Evolutionary conservation across 2,329 filamentous ascomycete genomes (phyloP), one percentile per base, ranked within the genome.

Genomic region (Pestalotiopsis sp.): DNA sequence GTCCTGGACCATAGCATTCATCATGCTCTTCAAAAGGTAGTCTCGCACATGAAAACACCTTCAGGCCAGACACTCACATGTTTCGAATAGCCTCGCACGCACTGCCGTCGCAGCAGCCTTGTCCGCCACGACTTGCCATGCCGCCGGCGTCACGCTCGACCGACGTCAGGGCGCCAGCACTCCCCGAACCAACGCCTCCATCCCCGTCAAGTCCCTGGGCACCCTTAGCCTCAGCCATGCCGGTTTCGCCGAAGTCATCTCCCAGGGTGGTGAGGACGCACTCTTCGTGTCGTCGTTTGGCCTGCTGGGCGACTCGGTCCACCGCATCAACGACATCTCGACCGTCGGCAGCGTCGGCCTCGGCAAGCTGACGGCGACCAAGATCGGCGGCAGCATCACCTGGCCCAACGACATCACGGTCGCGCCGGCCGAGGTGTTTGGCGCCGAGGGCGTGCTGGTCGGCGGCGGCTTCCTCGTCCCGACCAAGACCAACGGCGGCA

Each of bases 241-340:
- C 5, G 60, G 60, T n/a, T 63, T 63, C 60, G 60, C 60, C 60
- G 60, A 63, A n/a, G 60, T 63, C 60, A 63, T 63, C 31, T 23
- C 60, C 13, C 60, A 63, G 60, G 60, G 31, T n/a, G 60, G 60
- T 2, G 20, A 38, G n/a, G 23, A 63, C n/a, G 38, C 60, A 17
- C 38, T 63, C 12, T 63, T 63, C 60, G 60, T 63, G 3, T 63
- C 60, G 17, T 38, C 60, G n/a, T 63, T 63, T 41, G 27, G 27
- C 11, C 60, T 63, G 13, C 38, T 63, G 17, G 60, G 60, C n/a
- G 38, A 63, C 36, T 63, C 27, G n/a, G 60, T 63, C 31, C 20
- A 63, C 60, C 60, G 60, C 60, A 63, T 63, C 60, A 45, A 63
- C 31, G 38, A 63, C 38, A 63, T 63, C 4, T 17, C 60, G 14